Evolutionary conservation across 176 grass and related monocot species (phyloP).

Genomic region (Panicum miliaceum): DNA sequence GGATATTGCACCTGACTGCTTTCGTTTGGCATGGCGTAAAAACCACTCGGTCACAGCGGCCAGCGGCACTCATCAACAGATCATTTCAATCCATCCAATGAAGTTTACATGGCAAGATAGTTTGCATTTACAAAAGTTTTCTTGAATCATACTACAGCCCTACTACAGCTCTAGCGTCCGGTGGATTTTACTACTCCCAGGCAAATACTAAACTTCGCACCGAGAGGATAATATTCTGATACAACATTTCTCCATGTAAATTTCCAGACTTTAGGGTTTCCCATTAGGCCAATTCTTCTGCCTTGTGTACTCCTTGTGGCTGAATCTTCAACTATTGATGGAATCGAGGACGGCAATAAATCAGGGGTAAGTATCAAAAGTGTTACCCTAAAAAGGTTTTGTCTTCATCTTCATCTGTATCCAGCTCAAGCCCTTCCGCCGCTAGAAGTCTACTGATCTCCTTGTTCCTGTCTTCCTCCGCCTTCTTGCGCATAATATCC

Average conservation of each 20-base stretch:
- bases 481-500: slow-evolving; percentile 85
- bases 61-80: too few relatives aligned
- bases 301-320: not conserved
- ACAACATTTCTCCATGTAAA: not conserved
- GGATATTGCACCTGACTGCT: too few relatives aligned
- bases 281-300: not conserved
- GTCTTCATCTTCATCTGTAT: slow-evolving; percentile 79
- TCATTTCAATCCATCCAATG: too few relatives aligned
- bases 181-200: not conserved
- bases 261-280: not conserved
- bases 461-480: slow-evolving; percentile 73
- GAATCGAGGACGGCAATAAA: slow-evolving; percentile 10
- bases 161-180: not conserved
- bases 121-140: not conserved
- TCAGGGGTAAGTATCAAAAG: slow-evolving; percentile 9
- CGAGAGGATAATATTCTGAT: slow-evolving; percentile 11
- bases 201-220: not conserved
- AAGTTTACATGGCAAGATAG: not conserved
- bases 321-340: slow-evolving; percentile 5
- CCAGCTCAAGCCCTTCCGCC: slow-evolving; percentile 84
- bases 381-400: slow-evolving; percentile 39
- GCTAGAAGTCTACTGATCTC: slow-evolving; percentile 77
- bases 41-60: too few relatives aligned
- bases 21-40: too few relatives aligned
- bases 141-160: not conserved